Percentiles rank a stretch among this genome's conserved stretches.
Evolutionary conservation across 1,284 basidiomycete species (phyloP).

Genomic region (Apiotrichum veenhuisii): DNA sequence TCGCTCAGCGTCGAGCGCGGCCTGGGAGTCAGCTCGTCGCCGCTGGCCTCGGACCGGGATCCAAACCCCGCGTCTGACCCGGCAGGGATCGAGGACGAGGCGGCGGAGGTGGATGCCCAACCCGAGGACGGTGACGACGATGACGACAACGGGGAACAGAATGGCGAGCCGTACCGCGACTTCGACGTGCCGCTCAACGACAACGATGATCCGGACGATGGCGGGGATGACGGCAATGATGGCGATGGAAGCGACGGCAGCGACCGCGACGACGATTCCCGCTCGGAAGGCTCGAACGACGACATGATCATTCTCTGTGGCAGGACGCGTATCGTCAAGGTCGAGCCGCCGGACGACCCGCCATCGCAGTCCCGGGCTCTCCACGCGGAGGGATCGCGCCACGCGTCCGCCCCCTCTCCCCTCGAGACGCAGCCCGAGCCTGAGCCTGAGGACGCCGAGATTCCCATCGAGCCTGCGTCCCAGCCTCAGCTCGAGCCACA

Average conservation of each 20-base stretch:
- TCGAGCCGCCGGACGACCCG: conserved; percentile 33
- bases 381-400: conserved; percentile 1
- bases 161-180: conserved; percentile 26
- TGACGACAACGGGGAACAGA: conserved; percentile 10
- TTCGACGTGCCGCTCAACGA: conserved; percentile 4
- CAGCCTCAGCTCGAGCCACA: too few relatives aligned
- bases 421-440: background rate
- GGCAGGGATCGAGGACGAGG: background rate
- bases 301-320: conserved; percentile 33
- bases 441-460: too few relatives aligned
- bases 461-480: too few relatives aligned
- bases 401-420: too few relatives aligned
- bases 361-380: conserved; percentile 2
- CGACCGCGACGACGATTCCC: conserved; percentile 15
- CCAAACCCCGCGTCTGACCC: background rate
- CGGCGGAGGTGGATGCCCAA: conserved; percentile 8
- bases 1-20: conserved; percentile 1
- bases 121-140: conserved; percentile 22
- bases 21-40: background rate
- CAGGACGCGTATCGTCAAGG: conserved; percentile 30
- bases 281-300: conserved; percentile 1
- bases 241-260: conserved; percentile 11
- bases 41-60: background rate
- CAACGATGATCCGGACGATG: too few relatives aligned
- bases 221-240: background rate